Base-by-base conservation (phyloP, 306 rosid genomes). In the Trifolium dubium region DNA sequence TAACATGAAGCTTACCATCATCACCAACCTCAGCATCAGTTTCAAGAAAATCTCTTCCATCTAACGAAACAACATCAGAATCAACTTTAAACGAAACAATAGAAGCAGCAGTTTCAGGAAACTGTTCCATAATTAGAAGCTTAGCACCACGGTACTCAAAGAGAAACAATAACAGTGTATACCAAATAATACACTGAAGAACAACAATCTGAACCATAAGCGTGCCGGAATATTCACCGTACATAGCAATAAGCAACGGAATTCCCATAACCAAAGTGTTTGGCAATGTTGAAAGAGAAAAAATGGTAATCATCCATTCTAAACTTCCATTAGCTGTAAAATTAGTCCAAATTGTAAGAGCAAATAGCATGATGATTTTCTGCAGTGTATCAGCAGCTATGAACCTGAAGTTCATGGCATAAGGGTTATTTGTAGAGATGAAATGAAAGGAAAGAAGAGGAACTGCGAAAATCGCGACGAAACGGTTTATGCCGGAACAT, bases 191-290 rank as follows among this genome's bases (percentile, higher is more conserved):
- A 44, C 99, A 95, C 89, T 95, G 99, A 39, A 95, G 83, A 5
- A 95, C 99, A 10, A 95, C 98, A 2, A 95, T 87, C 76, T 95
- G 99, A 2, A 95, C 92, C 99, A 95, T 95, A 18, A 95, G 92
- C 1, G 14, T 58, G 0, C 98, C 99, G 31, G 93, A 47, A 50
- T 95, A 77, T 0, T 71, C 61, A 10, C 88, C 93, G 78, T 95
- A 95, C 99, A 95, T 95, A 28, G 97, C 99, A 6, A 75, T 90
- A n/a, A 95, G 77, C 5, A 95, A 68, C 0, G 99, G 99, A 44
- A 95, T 95, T 0, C 99, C 99, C 99, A 95, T 95, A 4, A 95
- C 98, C 0, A 95, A 74, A 0, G 99, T 95, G 78, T 95, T 95
- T 2, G 99, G 99, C 53, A 95, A 86, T 30, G 99, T 95, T 23